Conservation (phyloP, 108 stramenopile genomes). For the Cyclotella sp. region DNA sequence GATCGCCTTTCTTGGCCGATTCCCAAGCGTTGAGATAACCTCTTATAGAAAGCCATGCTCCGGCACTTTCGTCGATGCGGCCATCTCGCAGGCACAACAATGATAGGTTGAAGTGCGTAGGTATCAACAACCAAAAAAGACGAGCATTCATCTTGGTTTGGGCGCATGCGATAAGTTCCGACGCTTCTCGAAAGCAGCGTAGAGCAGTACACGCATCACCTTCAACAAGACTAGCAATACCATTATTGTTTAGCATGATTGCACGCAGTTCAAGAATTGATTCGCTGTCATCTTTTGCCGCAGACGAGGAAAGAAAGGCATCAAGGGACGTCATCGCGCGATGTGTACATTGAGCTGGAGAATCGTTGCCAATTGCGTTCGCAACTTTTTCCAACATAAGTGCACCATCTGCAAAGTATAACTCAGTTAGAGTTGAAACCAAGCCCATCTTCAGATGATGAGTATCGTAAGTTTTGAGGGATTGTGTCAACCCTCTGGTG, state of each 20-base stretch:
- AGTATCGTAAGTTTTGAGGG: background rate
- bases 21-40: slow-evolving; percentile 41
- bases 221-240: slow-evolving; percentile 27
- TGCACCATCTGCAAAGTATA: slow-evolving; percentile 37
- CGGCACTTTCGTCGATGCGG: slow-evolving; percentile 42
- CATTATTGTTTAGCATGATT: slow-evolving; percentile 32
- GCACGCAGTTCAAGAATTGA: slow-evolving; percentile 28
- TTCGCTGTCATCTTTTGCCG: background rate
- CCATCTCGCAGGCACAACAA: slow-evolving; percentile 47
- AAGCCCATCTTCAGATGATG: background rate
- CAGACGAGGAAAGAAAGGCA: background rate
- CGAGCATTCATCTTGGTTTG: slow-evolving; percentile 5
- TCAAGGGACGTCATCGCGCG: slow-evolving; percentile 13
- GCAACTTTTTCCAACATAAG: slow-evolving; percentile 7
- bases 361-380: background rate
- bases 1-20: slow-evolving; percentile 37
- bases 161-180: background rate
- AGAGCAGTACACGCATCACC: slow-evolving; percentile 46
- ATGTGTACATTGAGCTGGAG: slow-evolving; percentile 27
- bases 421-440: slow-evolving; percentile 13
- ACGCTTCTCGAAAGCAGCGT: slow-evolving; percentile 43
- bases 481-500: background rate
- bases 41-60: slow-evolving; percentile 45
- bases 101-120: slow-evolving; percentile 53
- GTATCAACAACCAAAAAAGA: slow-evolving; percentile 35